Evolutionary conservation across 495 filamentous ascomycete species (phyloP), one percentile per base, ranked within the genome.

Genomic region (Xylaria scruposa): DNA sequence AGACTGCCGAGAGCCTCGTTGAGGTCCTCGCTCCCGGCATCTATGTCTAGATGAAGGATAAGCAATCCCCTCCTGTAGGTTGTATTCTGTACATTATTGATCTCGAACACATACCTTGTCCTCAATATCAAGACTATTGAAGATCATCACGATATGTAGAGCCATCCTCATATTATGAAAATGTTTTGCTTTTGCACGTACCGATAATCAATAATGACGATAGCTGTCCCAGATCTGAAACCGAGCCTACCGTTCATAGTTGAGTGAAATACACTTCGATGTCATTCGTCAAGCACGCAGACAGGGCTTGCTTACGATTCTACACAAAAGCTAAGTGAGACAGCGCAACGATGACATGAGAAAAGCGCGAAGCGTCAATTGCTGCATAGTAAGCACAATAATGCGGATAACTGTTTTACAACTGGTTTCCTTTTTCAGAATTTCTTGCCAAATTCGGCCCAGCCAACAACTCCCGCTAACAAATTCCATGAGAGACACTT

Each of bases 401-500:
- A 62, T 61, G 46, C 58, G 49, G 49, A 53, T 67, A 21, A 12
- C 53, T 44, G 38, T 68, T 68, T 40, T 59, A 68, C 67, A 68
- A 60, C 53, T 53, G 26, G 26, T 68, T 46, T 31, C n/a, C n/a
- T 17, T 68, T 58, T 60, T 12, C 9, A 24, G 19, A 12, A 21
- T 42, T 53, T 31, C 12, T 56, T 2, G 53, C 53, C 53, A 56
- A 56, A 56, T 56, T 56, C 49, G 10, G 49, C 44, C 10, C 54
- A 38, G 40, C 40, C 51, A 70, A 51, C 40, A 70, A 70, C 68
- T 70, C 68, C 68, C 68, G 58, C 68, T 70, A 46, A 15, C 44
- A 63, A 69, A 62, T 51, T 53, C 46, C 58, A 51, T 9, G 12
- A 67, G 31, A 54, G 33, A 31, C 3, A 42, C 26, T 61, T 38